Evolutionary conservation across 352 stramenopile genomes (phyloP).

Genomic region (Phytophthora vignae): DNA sequence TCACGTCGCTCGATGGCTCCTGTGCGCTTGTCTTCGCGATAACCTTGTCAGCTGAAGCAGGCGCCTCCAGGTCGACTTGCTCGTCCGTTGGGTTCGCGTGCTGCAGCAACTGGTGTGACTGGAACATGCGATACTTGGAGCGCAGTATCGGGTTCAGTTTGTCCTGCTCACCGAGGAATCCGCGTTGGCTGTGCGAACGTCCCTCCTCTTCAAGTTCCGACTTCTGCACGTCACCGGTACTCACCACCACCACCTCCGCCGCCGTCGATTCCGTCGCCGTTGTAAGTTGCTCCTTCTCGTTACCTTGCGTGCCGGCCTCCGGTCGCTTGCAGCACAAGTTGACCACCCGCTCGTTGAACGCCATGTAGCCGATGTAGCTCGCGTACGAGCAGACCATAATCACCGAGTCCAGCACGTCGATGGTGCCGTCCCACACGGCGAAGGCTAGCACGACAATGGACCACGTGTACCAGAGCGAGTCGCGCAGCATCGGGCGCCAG

Average conservation of each 20-base stretch:
- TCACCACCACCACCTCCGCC: no score
- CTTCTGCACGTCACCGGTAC: constrained; percentile 18
- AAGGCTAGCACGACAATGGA: constrained; percentile 62
- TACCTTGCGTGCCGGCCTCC: constrained; percentile 29
- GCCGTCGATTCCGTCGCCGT: neutral
- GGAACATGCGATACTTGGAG: constrained; percentile 80
- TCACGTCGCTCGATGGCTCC: constrained; percentile 9
- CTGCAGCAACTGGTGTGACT: constrained; percentile 53
- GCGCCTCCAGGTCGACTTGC: constrained; percentile 18
- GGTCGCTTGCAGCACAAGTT: constrained; percentile 63
- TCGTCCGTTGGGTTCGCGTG: constrained; percentile 18
- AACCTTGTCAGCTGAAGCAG: constrained; percentile 1
- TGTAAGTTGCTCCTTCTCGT: constrained; percentile 17
- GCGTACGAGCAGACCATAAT: constrained; percentile 74
- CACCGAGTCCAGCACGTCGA: constrained; percentile 67
- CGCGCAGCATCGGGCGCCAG: constrained; percentile 81
- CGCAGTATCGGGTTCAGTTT: constrained; percentile 65
- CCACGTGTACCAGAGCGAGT: constrained; percentile 84
- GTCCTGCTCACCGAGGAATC: constrained; percentile 49
- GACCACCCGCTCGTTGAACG: constrained; percentile 68
- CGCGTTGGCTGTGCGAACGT: constrained; percentile 29
- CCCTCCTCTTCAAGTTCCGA: constrained; percentile 16
- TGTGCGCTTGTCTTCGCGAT: constrained; percentile 11
- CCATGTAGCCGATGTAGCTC: constrained; percentile 83
- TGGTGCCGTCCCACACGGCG: constrained; percentile 65